Percentiles rank a stretch among this genome's conserved stretches.
phyloP scores from a whole-genome alignment of 1,284 basidiomycete genomes.

The Papiliotrema fonsecae region DNA sequence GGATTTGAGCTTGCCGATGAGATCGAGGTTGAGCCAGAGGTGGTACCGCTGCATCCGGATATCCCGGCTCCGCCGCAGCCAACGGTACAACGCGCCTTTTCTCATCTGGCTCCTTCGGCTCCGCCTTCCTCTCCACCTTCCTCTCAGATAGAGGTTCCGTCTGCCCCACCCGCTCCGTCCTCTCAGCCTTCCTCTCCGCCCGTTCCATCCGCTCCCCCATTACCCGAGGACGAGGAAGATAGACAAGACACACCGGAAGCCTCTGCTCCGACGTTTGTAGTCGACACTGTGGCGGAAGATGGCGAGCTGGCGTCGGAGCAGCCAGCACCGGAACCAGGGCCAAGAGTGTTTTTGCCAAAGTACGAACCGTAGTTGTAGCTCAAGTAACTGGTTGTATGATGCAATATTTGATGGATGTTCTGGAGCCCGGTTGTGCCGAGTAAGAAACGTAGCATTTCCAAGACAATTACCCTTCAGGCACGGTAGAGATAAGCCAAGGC shows the following conservation, averaged over 20 bases:
- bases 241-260: conserved; percentile 1
- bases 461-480: not conserved
- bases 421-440: too few relatives aligned
- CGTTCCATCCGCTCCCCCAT: conserved; percentile 24
- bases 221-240: conserved; percentile 16
- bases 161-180: not conserved
- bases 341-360: conserved; percentile 21
- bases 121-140: conserved; percentile 13
- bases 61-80: conserved; percentile 18
- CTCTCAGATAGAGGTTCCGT: not conserved
- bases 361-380: conserved; percentile 37
- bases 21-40: not conserved
- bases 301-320: not conserved
- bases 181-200: conserved; percentile 1
- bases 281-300: not conserved
- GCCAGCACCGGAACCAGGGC: not conserved
- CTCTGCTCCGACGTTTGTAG: conserved; percentile 4
- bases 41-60: conserved; percentile 2
- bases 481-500: not conserved
- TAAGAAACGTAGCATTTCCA: too few relatives aligned
- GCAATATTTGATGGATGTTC: too few relatives aligned
- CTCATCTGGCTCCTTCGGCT: conserved; percentile 24
- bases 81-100: conserved; percentile 11
- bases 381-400: too few relatives aligned
- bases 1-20: conserved; percentile 38